Evolutionary conservation across 2,329 filamentous ascomycete species (phyloP).

Genomic region (Colletotrichum sojae): DNA sequence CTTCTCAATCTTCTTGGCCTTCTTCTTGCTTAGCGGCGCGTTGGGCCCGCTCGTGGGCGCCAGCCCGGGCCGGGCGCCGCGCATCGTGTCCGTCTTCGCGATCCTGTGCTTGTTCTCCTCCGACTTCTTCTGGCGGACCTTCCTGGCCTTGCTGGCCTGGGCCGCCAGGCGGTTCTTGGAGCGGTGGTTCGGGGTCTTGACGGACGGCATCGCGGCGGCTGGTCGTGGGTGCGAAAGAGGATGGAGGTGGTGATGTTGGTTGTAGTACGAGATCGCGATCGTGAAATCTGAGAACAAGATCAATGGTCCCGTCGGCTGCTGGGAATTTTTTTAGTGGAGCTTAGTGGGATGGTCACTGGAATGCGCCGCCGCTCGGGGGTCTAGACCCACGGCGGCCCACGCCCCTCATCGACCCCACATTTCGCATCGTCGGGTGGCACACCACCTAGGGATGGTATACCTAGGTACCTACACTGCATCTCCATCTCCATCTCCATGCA

Average conservation of each 20-base stretch:
- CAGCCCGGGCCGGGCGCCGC: slow-evolving; percentile 67
- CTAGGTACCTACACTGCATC: neutral
- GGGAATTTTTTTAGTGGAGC: slow-evolving; percentile 37
- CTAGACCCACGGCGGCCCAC: slow-evolving; percentile 21
- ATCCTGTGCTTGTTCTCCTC: slow-evolving; percentile 56
- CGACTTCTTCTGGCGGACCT: slow-evolving; percentile 59
- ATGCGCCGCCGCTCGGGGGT: neutral
- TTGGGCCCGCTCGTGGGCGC: slow-evolving; percentile 70
- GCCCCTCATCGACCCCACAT: slow-evolving; percentile 12
- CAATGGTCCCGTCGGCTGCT: slow-evolving; percentile 2
- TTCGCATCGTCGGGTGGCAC: neutral
- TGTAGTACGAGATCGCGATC: neutral
- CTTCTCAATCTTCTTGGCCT: slow-evolving; percentile 69
- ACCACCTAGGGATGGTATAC: no score
- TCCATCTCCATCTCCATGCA: neutral
- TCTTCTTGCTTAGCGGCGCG: slow-evolving; percentile 67
- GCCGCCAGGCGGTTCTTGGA: slow-evolving; percentile 68
- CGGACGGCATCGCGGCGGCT: slow-evolving; percentile 63
- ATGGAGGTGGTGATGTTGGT: slow-evolving; percentile 12
- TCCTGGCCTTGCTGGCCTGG: slow-evolving; percentile 60
- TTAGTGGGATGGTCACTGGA: slow-evolving; percentile 22
- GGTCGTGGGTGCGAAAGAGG: neutral
- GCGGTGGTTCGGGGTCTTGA: slow-evolving; percentile 71
- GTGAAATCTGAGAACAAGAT: slow-evolving; percentile 1
- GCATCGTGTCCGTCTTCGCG: slow-evolving; percentile 58